Conservation (phyloP, 179 eudicot species). For the Drosera spatulata region DNA sequence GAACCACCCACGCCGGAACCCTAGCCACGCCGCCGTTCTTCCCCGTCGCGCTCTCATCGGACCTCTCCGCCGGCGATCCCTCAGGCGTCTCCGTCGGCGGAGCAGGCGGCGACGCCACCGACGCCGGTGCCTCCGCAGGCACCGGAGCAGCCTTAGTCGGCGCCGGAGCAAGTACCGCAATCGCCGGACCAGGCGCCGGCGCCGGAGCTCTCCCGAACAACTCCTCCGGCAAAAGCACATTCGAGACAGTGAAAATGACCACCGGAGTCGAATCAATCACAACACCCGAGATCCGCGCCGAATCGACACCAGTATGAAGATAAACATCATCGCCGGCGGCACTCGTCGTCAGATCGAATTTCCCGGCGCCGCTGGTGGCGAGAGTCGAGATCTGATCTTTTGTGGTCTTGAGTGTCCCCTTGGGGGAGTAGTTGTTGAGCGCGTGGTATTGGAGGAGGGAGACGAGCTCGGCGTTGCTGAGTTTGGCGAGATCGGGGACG, state of each 20-base stretch:
- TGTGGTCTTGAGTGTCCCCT: conserved; percentile 45
- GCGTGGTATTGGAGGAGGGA: conserved; percentile 66
- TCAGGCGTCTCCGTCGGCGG: conserved; percentile 31
- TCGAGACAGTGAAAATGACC: conserved; percentile 57
- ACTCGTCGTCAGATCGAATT: conserved; percentile 29
- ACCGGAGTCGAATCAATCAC: conserved; percentile 61
- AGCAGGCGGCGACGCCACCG: conserved; percentile 17
- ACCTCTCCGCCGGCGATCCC: conserved; percentile 24
- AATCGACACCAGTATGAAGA: conserved; percentile 44
- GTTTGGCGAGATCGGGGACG: conserved; percentile 43
- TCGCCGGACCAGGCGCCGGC: conserved; percentile 39
- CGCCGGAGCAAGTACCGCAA: conserved; percentile 27
- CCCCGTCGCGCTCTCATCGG: conserved; percentile 20
- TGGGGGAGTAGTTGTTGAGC: conserved; percentile 42
- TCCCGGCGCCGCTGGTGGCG: conserved; percentile 55
- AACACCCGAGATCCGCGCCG: conserved; percentile 47
- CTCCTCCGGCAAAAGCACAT: conserved; percentile 48
- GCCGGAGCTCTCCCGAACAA: conserved; percentile 54
- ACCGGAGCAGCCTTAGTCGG: conserved; percentile 20
- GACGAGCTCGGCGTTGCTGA: conserved; percentile 48
- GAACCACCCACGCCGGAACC: conserved; percentile 6
- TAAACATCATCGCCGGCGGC: conserved; percentile 64
- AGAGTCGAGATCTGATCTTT: conserved; percentile 36
- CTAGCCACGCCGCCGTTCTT: conserved; percentile 10
- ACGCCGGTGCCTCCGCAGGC: neutral